Percentiles rank a stretch among this genome's conserved stretches.
These are phyloP conservation scores for Penicillium corylophilum DNA, from an alignment of 2,329 filamentous ascomycete species.

Conservation along the genomic window DNA sequence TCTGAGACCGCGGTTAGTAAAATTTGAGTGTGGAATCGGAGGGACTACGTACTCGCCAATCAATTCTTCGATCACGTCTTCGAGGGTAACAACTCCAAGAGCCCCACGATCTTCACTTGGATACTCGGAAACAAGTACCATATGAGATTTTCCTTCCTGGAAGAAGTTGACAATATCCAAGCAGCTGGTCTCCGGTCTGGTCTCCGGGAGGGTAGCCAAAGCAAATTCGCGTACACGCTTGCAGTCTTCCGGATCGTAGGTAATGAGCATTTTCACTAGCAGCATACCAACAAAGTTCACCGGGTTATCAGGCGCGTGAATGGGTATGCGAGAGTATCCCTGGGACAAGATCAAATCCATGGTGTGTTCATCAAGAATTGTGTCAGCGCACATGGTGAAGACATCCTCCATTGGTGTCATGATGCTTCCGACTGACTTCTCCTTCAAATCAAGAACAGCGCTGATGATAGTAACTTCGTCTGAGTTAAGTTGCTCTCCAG, in stretches of 20 bases:
- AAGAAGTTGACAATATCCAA: constrained; percentile 99
- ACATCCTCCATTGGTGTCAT: constrained; percentile 99
- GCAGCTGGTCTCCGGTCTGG: constrained; percentile 90
- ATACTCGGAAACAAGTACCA: constrained; percentile 89
- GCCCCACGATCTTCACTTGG: constrained; percentile 91
- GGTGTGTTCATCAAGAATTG: constrained; percentile 84
- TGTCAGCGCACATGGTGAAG: constrained; percentile 94
- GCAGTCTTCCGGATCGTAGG: constrained; percentile 92
- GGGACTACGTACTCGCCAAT: constrained; percentile 82
- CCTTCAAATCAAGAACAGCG: constrained; percentile 91
- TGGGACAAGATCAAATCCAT: constrained; percentile 93
- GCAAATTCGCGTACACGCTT: constrained; percentile 86
- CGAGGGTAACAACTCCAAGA: constrained; percentile 88
- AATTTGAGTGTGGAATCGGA: background rate
- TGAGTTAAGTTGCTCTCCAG: constrained; percentile 83
- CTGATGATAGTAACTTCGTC: constrained; percentile 99
- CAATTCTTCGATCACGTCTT: constrained; percentile 97
- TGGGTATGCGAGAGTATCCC: constrained; percentile 93
- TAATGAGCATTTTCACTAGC: constrained; percentile 96
- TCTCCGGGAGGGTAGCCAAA: constrained; percentile 91
- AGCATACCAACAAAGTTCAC: constrained; percentile 97
- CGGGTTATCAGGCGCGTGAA: constrained; percentile 79
- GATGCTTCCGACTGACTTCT: constrained; percentile 89
- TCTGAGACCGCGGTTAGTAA: constrained; percentile 48
- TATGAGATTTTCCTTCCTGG: constrained; percentile 98